phyloP scores from a whole-genome alignment of 2,329 filamentous ascomycete species.

The Pezicula rhizophila region DNA sequence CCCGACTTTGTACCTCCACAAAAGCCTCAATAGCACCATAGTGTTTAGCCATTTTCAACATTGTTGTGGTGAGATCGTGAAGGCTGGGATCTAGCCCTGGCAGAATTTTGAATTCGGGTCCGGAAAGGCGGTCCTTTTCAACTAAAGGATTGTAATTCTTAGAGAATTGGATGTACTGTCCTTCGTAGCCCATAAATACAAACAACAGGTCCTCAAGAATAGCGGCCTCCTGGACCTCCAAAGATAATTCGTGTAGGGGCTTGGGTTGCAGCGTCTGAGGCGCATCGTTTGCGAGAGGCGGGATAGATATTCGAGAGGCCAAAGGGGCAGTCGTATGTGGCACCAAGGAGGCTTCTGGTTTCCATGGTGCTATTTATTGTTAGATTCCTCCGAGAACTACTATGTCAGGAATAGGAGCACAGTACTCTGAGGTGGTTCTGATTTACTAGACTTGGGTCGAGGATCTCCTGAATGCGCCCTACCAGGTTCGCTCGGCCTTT shows the following conservation, averaged over 20 bases:
- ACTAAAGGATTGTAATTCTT: conserved; percentile 76
- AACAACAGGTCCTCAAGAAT: conserved; percentile 89
- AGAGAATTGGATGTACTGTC: conserved; percentile 88
- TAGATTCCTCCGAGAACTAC: not conserved
- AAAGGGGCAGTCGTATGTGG: conserved; percentile 52
- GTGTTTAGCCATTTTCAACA: conserved; percentile 91
- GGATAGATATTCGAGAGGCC: conserved; percentile 45
- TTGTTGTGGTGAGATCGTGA: conserved; percentile 77
- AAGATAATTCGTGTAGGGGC: conserved; percentile 62
- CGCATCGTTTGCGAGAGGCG: conserved; percentile 70
- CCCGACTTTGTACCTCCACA: conserved; percentile 86
- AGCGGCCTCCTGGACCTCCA: conserved; percentile 78
- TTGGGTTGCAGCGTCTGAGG: conserved; percentile 63
- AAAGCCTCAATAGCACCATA: conserved; percentile 89
- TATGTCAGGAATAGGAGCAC: not conserved
- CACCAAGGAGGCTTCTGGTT: conserved; percentile 70
- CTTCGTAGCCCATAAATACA: conserved; percentile 97
- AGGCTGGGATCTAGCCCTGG: conserved; percentile 86
- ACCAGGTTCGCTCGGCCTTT: conserved; percentile 16
- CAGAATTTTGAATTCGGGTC: conserved; percentile 73
- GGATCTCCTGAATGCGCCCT: conserved; percentile 20
- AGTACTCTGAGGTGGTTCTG: conserved; percentile 45
- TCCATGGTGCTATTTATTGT: conserved; percentile 53
- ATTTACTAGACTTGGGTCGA: conserved; percentile 31
- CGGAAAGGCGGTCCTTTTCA: conserved; percentile 80